A percentile compares a stretch with the other conserved stretches of the same genome.
phyloP scores from a whole-genome alignment of 2,329 filamentous ascomycete species.

The Penicillium sp. region DNA sequence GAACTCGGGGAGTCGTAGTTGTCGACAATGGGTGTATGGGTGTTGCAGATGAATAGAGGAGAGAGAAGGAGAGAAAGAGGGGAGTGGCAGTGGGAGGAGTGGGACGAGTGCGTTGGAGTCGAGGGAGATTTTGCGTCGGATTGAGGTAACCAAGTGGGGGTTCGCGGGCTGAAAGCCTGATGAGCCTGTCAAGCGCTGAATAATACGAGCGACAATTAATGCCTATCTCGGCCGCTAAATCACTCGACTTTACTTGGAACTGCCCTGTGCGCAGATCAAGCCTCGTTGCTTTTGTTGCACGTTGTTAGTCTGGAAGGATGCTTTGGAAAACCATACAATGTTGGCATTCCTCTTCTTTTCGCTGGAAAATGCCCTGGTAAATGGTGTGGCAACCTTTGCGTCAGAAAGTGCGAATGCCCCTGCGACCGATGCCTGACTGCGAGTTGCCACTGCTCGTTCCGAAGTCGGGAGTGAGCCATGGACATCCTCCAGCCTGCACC shows the following conservation, averaged over 20 bases:
- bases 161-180: neutral
- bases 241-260: neutral
- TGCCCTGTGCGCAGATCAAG: neutral
- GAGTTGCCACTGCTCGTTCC: slow-evolving; percentile 3
- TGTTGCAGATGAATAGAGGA: slow-evolving; percentile 4
- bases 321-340: neutral
- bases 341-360: neutral
- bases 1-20: slow-evolving; percentile 2
- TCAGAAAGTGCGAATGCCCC: neutral
- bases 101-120: slow-evolving; percentile 17
- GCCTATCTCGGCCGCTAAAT: neutral
- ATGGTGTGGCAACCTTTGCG: neutral
- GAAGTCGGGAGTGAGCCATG: slow-evolving; percentile 21
- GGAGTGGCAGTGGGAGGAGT: slow-evolving; percentile 10
- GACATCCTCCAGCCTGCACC: slow-evolving; percentile 3
- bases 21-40: neutral
- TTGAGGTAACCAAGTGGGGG: slow-evolving; percentile 14
- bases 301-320: neutral
- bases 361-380: neutral
- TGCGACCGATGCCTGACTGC: neutral
- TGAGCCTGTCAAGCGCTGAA: neutral
- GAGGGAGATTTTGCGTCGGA: slow-evolving; percentile 17
- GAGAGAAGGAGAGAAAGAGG: slow-evolving; percentile 5
- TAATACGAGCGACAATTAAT: slow-evolving; percentile 1
- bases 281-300: neutral